Conservation (phyloP, 2,329 filamentous ascomycete genomes). For the Hypoxylon sp. region DNA sequence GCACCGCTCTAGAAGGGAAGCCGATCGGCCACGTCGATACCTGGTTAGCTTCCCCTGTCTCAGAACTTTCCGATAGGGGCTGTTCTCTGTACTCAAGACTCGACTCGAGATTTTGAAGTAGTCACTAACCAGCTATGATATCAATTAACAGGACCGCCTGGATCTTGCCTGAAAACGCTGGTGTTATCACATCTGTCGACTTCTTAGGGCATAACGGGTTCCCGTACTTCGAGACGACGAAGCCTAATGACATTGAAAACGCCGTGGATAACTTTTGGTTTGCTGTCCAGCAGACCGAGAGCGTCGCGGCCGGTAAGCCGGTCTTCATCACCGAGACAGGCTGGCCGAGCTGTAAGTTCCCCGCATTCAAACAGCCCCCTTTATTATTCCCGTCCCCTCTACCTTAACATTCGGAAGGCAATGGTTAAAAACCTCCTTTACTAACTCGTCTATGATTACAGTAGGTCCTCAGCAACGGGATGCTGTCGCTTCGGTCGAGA, state of each 20-base stretch:
- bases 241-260: conserved; percentile 50
- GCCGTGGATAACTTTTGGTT: conserved; percentile 50
- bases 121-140: conserved; percentile 6
- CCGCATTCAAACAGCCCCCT: conserved; percentile 33
- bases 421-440: background rate
- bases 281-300: conserved; percentile 48
- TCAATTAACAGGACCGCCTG: conserved; percentile 49
- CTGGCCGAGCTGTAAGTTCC: conserved; percentile 51
- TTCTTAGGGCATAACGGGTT: conserved; percentile 53
- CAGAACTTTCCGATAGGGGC: too few relatives aligned
- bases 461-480: conserved; percentile 50
- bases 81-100: background rate
- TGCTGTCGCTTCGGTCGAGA: conserved; percentile 50
- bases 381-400: background rate
- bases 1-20: conserved; percentile 49
- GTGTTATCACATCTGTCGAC: conserved; percentile 46
- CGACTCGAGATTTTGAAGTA: background rate
- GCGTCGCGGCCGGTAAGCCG: conserved; percentile 50
- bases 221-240: conserved; percentile 53
- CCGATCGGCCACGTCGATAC: conserved; percentile 54
- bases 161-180: conserved; percentile 51
- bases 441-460: conserved; percentile 22
- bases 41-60: conserved; percentile 43
- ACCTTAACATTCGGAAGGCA: background rate
- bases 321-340: conserved; percentile 54